Evolutionary conservation across 805 yeast genomes (phyloP), one percentile per base, ranked within the genome.

Genomic region (Wickerhamiella lipophila): DNA sequence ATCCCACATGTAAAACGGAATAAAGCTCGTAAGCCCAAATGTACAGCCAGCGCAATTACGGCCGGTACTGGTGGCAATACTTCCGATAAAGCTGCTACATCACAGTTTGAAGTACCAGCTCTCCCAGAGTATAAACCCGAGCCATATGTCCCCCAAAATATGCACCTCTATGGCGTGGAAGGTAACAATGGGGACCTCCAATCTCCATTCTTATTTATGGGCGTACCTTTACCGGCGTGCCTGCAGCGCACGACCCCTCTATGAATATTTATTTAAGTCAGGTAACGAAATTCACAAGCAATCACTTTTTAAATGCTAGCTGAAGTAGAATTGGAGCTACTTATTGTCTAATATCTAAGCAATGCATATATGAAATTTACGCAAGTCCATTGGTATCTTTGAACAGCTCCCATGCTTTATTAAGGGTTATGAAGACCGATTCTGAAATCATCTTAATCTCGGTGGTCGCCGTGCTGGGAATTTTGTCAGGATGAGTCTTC

Each of bases 331-430:
- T n/a, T 23, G 8, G 26, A 8, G 26, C 26, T 23, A 23, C 7
- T 6, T 23, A 23, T 23, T 8, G 7, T 23, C 26, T 23, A 23
- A 8, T 23, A 23, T 23, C 26, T 23, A 8, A 23, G 26, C 26
- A 29, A 29, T 29, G 32, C 32, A 13, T 7, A 11, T 29, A n/a
- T 9, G 4, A 29, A 11, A 11, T 29, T 29, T 32, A 32, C 19
- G 32, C 36, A 3, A 49, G 36, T n/a, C 49, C 49, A 16, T 57
- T 58, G 29, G 51, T 55, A 21, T 45, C 66, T 58, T 81, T 83
- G 63, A 86, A 87, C 18, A 63, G 66, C 56, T 85, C 96, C 97
- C 99, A 92, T 2, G 96, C 87, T 56, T 78, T 75, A 63, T 87
- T 89, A 53, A 92, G 68, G 0, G 79, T 72, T 35, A 87, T 82